Base-by-base conservation (phyloP, 345 rosid genomes). In the Linum trigynum region DNA sequence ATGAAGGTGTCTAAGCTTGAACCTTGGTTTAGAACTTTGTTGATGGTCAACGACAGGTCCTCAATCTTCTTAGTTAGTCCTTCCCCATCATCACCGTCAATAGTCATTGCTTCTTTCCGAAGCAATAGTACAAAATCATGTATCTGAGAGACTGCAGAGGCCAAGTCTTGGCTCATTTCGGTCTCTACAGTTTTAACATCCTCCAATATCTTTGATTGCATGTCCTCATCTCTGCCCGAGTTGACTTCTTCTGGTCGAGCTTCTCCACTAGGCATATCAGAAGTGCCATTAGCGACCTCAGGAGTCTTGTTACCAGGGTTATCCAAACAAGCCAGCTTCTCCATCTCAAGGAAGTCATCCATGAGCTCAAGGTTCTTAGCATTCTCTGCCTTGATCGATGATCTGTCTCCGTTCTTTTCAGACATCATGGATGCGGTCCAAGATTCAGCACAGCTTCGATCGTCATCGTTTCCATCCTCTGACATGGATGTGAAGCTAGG, bases 261-360 rank as follows among this genome's bases (percentile, higher is more conserved):
- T 48, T 11, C 53, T 8, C 53, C 53, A 48, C 12, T 48, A 48
- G 53, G 14, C 53, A 48, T 48, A 9, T 48, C 53, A 48, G 75
- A 65, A 71, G 69, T 73, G 61, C 72, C 80, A 59, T 74, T 79
- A 68, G 56, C 67, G 58, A 60, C 56, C 62, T 79, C 80, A 62
- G 88, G 73, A 68, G 64, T 69, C 74, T 77, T 82, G 63, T 36
- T 39, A 48, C 12, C 12, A 9, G 53, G 53, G 63, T 55, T 69
- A 71, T 76, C 82, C 51, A 72, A 77, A 77, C 87, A 79, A 41
- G 97, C 97, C 69, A 94, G 65, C 85, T 85, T 88, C 81, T 94
- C 99, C 99, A 94, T 94, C 85, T 91, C 97, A 55, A 94, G 79
- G 75, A 94, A 94, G 71, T 94, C 99, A 55, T 88, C 96, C 99